Evolutionary conservation across 805 yeast species (phyloP), one percentile per base, ranked within the genome.

Genomic region (Metahyphopichia silvanorum): DNA sequence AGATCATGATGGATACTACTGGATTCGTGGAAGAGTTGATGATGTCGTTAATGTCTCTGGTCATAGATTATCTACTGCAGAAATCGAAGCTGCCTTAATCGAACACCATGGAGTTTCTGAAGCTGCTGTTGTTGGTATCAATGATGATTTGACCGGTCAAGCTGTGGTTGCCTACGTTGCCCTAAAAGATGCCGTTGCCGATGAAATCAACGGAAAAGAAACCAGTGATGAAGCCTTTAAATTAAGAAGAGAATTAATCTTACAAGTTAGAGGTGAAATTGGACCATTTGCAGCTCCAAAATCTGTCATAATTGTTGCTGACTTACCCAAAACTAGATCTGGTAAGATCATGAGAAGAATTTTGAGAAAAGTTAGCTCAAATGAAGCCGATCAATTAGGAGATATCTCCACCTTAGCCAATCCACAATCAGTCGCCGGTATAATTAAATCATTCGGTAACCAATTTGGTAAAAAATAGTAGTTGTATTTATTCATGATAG

Each of bases 281-380:
- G 93, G 93, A 20, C 91, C 93, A 35, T 83, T 83, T 63, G 93
- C 93, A 23, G 87, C 91, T 27, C 93, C 93, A 44, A 83, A 83
- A 63, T 59, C 77, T 29, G 80, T 84, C 40, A 69, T 83, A 27
- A 59, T 83, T 34, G 91, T 83, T 32, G 76, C 74, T 48, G 93
- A 83, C 56, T 76, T 83, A 58, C 93, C 93, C 52, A 83, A 83
- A 72, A 83, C 93, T 9, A 78, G 93, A 69, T 81, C 88, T 4
- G 93, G 93, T 53, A 83, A 83, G 67, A 83, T 83, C 47, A 83
- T 83, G 93, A 79, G 93, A 75, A 75, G 93, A 67, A 82, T 83
- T 52, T 71, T 83, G 59, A 76, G 93, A 66, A 83, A 83, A 67
- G 69, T 83, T 39, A 66, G 81, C 31, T 81, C 87, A 29, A 71